Evolutionary conservation across 2,329 filamentous ascomycete species (phyloP), one percentile per base, ranked within the genome.

Genomic region (Ophiostoma quercus): DNA sequence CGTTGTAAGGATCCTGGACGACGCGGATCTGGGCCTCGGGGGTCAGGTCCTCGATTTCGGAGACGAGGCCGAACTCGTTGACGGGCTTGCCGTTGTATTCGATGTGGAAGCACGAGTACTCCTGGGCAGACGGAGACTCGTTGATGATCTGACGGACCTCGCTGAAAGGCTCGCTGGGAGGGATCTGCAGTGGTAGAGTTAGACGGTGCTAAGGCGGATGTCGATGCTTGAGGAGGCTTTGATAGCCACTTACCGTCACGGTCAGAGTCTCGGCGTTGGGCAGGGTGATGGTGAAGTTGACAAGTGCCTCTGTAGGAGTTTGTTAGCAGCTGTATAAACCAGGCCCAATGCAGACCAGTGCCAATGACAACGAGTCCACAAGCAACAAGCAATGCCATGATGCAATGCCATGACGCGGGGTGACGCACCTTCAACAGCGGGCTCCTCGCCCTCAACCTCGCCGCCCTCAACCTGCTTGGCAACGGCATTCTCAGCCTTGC

Each of bases 51-150:
- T 90, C 85, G 69, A 99, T 91, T 78, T 99, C 94, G 69, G 92
- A 93, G 72, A 99, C 86, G 78, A 96, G 90, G 71, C 96, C 87
- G 76, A 95, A 98, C 80, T 99, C 95, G 79, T 98, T 98, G 84
- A 99, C 90, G 74, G 91, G 90, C 80, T 91, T 84, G 74, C 92
- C 92, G 71, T 92, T 89, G 82, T 94, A 89, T 82, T 98, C 94
- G 76, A 99, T 88, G 81, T 99, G 95, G 83, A 99, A 99, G 84
- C 95, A 99, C 68, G 95, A 96, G 83, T 97, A 97, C 80, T 96
- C 93, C 82, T 97, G 95, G 68, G 94, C 96, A 71, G 90, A 86
- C 5, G 95, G 95, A 67, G 93, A 86, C 80, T 99, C 95, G 81
- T 97, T 93, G 78, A 99, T 91, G 73, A 94, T 94, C 81, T 98